Conservation (phyloP, 2,329 filamentous ascomycete species). For the Fusarium devonianum region DNA sequence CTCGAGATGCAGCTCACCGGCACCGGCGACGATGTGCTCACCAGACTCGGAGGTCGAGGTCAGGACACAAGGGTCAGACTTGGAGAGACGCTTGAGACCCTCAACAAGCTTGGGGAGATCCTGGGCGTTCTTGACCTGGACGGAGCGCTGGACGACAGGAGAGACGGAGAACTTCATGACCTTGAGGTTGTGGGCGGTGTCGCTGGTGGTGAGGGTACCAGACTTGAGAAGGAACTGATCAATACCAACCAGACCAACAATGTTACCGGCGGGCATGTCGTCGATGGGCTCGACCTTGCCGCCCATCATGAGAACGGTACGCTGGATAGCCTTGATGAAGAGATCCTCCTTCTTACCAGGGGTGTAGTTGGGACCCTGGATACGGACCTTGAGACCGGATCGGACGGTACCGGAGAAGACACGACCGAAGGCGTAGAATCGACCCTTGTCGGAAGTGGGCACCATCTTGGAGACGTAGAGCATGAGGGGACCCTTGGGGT, state of each 20-base stretch:
- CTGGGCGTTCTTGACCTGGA: slow-evolving; percentile 99
- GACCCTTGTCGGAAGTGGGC: slow-evolving; percentile 98
- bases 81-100: slow-evolving; percentile 99
- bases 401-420: slow-evolving; percentile 98
- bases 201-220: slow-evolving; percentile 96
- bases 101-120: slow-evolving; percentile 99
- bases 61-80: slow-evolving; percentile 98
- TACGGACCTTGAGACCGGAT: slow-evolving; percentile 99
- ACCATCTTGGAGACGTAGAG: slow-evolving; percentile 99
- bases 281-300: slow-evolving; percentile 98
- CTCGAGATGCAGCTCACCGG: slow-evolving; percentile 98
- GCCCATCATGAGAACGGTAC: slow-evolving; percentile 99
- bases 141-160: slow-evolving; percentile 96
- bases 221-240: slow-evolving; percentile 99
- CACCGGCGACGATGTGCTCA: slow-evolving; percentile 99
- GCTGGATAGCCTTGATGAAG: slow-evolving; percentile 99
- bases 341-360: slow-evolving; percentile 99
- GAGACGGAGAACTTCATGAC: slow-evolving; percentile 99
- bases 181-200: slow-evolving; percentile 99
- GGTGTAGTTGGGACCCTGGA: slow-evolving; percentile 98
- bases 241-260: slow-evolving; percentile 98
- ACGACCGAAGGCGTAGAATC: slow-evolving; percentile 99
- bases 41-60: slow-evolving; percentile 88
- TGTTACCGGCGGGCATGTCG: slow-evolving; percentile 99
- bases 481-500: slow-evolving; percentile 98